Evolutionary conservation across 306 rosid genomes (phyloP), one percentile per base, ranked within the genome.

Genomic region (Dalbergia cultrata): DNA sequence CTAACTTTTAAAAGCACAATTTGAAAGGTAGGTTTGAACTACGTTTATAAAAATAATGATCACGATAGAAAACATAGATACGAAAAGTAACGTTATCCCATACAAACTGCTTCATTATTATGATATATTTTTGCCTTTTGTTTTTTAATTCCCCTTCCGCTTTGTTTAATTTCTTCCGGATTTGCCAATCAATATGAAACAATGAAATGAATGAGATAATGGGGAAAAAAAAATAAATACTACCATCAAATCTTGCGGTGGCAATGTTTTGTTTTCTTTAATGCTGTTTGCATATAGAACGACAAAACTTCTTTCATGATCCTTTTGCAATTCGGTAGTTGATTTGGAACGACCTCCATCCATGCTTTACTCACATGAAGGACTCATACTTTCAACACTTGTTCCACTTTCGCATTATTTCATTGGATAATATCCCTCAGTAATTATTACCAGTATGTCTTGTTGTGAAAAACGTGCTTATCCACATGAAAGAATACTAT

Each of bases 381-480:
- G 62, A 69, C 53, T 61, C 62, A 22, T 41, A 18, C 75, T 66
- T 65, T 50, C 0, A 18, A 34, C 76, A 66, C 79, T 37, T 58
- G 66, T 53, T 73, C 77, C 83, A 83, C 86, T 35, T 78, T 49
- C 18, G 70, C 61, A 13, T 60, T 67, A 58, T 72, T 49, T 78
- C 72, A 72, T 65, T 72, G 6, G 86, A 45, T 67, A 21, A 41
- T 9, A 37, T 5, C 8, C 34, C 45, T 63, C 37, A 6, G 4
- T 66, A 64, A 44, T 56, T 11, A 57, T 72, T 21, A 14, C 18
- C 54, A 12, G n/a, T 0, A 9, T 67, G 76, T 74, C 57, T 11
- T 65, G 8, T 19, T 58, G 10, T 78, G 76, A 13, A 58, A 78
- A 83, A 72, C 72, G 76, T 72, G 76, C 67, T 83, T 72, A 58